Base-by-base conservation (phyloP, 2,329 filamentous ascomycete species). In the Trichoderma sp. region DNA sequence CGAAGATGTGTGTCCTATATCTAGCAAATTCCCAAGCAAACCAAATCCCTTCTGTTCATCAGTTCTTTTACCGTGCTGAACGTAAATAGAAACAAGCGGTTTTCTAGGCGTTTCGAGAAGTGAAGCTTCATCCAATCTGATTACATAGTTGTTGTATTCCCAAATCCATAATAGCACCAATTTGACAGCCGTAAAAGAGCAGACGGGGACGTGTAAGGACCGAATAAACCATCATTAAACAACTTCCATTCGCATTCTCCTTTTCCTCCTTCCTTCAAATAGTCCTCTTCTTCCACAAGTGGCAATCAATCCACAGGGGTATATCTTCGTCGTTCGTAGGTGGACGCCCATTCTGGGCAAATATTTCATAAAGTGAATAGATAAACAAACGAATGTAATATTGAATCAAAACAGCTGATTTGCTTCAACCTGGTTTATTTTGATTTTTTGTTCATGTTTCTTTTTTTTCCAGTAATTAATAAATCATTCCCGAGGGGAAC, bases 321-420 rank as follows among this genome's bases (percentile, higher is more conserved):
- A 61, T 72, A 61, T 71, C 58, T 43, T 53, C 66, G 68, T 51
- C 43, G 43, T 60, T 68, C 71, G 68, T 71, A 58, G 66, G 60
- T 71, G 56, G 36, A 65, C 60, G 36, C 57, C 51, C 47, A 34
- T 60, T 18, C 14, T 51, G 58, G 61, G 65, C 65, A 70, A 61
- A 28, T 9, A 51, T 36, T 62, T 62, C 57, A 70, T 71, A 47
- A 69, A 62, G n/a, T 43, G 30, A 72, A 56, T 39, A 71, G 39
- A 72, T 58, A 30, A 21, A 65, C 15, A 71, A 71, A 65, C 18
- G 60, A 72, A 39, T 62, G 56, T 51, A 47, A 21, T 68, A 11
- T 15, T 68, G 51, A 39, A 51, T 62, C 62, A 47, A 36, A 61
- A 7, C 6, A 53, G 39, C 30, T 70, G 39, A n/a, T 24, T 51